Evolutionary conservation across 371 early-diverging fungal species (phyloP).

Genomic region (Mortierella sp.): DNA sequence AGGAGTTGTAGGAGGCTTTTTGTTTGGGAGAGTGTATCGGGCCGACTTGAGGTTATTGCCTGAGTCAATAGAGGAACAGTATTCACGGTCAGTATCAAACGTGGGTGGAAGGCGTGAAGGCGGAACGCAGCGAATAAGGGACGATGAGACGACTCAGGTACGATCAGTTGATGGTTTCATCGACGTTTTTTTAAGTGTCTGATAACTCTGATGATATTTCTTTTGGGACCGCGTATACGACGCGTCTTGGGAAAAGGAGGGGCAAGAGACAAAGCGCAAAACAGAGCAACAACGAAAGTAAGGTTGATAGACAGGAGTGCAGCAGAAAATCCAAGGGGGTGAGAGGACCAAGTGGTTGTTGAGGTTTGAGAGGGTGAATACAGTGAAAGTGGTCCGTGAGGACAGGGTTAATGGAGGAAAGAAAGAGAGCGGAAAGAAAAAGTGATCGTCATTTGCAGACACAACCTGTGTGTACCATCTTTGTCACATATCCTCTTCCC

Average conservation of each 20-base stretch:
- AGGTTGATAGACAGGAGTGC: conserved; percentile 43
- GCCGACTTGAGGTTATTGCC: not conserved
- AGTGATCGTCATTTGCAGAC: not conserved
- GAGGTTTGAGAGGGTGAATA: not conserved
- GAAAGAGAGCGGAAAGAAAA: not conserved
- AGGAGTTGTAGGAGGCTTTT: conserved; percentile 7
- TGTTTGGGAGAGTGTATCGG: not conserved
- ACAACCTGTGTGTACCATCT: not conserved
- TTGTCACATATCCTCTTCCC: not conserved
- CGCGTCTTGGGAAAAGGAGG: not conserved
- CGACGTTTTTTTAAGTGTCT: no score
- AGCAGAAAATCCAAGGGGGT: not conserved
- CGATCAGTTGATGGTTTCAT: not conserved
- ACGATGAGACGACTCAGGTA: not conserved
- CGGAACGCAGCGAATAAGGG: not conserved
- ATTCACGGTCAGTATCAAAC: not conserved
- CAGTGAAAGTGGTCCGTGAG: conserved; percentile 24
- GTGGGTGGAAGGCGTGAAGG: not conserved
- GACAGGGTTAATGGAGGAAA: not conserved
- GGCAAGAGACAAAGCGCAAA: not conserved
- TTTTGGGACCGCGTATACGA: not conserved
- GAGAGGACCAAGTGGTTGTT: not conserved
- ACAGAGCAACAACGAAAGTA: conserved; percentile 11
- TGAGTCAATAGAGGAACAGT: not conserved
- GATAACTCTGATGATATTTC: not conserved